Percentiles rank a stretch among this genome's conserved stretches.
These are phyloP conservation scores for Rubia balearica DNA, from an alignment of 305 asterid genomes.

Conservation along the genomic window DNA sequence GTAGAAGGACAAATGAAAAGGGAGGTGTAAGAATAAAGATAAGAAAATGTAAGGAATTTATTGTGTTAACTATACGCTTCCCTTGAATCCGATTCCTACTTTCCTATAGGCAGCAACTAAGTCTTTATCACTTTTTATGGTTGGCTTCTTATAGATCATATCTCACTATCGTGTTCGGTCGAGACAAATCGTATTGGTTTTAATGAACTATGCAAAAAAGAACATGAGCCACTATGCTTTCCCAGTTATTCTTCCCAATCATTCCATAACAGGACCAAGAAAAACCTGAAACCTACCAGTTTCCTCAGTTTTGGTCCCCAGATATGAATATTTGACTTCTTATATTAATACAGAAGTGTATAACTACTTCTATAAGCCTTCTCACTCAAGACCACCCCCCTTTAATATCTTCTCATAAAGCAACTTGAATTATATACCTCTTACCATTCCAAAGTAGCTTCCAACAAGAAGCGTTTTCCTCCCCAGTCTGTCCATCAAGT, in stretches of 20 bases:
- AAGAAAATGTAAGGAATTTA: not conserved
- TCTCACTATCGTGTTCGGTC: not conserved
- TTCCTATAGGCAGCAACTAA: not conserved
- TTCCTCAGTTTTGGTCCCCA: not conserved
- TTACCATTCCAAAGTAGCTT: constrained; percentile 87
- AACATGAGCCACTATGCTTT: not conserved
- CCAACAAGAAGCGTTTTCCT: constrained; percentile 65
- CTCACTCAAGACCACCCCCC: not conserved
- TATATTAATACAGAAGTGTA: not conserved
- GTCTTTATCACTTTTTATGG: not conserved
- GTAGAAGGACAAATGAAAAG: constrained; percentile 22
- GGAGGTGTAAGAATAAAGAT: constrained; percentile 1
- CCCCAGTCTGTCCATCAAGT: constrained; percentile 79
- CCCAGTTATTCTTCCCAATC: not conserved
- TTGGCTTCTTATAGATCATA: not conserved
- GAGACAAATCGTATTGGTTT: no score
- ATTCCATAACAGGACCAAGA: not conserved
- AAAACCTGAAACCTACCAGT: not conserved
- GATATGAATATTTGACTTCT: not conserved
- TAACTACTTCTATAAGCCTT: not conserved
- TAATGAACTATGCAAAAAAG: not conserved
- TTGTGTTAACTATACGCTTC: not conserved
- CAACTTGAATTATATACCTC: constrained; percentile 11
- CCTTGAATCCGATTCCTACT: not conserved
- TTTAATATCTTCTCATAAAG: not conserved